These are phyloP conservation scores for Exophiala sp. DNA, from an alignment of 2,329 filamentous ascomycete species.

Conservation along the genomic window DNA sequence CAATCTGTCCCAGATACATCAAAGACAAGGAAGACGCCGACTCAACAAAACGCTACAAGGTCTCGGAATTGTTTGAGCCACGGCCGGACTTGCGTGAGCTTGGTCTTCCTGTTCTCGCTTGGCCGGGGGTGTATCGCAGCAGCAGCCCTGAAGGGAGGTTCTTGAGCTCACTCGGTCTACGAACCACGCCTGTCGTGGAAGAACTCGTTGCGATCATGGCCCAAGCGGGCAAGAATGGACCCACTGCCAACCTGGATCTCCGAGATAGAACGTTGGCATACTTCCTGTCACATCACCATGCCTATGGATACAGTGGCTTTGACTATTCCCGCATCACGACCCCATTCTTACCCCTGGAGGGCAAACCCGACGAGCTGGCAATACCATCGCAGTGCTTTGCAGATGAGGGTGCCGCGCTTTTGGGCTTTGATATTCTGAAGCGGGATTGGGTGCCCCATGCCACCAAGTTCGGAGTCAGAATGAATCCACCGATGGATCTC, in stretches of 20 bases:
- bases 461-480: conserved; percentile 75
- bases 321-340: conserved; percentile 52
- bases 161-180: conserved; percentile 65
- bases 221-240: conserved; percentile 48
- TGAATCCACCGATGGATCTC: conserved; percentile 69
- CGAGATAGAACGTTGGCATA: conserved; percentile 70
- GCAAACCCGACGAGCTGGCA: conserved; percentile 55
- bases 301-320: conserved; percentile 66
- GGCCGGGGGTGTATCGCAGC: conserved; percentile 67
- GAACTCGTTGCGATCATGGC: conserved; percentile 76
- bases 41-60: conserved; percentile 55
- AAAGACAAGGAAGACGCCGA: conserved; percentile 48
- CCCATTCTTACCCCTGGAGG: conserved; percentile 67
- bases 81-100: conserved; percentile 63
- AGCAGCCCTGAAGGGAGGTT: conserved; percentile 68
- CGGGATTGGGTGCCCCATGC: conserved; percentile 74
- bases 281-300: conserved; percentile 72
- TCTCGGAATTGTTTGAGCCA: conserved; percentile 77
- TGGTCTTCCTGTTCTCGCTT: conserved; percentile 70
- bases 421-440: conserved; percentile 74
- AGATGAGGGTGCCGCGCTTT: conserved; percentile 66
- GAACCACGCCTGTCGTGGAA: conserved; percentile 61
- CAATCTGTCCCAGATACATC: conserved; percentile 74
- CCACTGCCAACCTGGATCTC: conserved; percentile 41
- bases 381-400: conserved; percentile 73